Conservation (phyloP, 768 basidiomycete species). For the Leccinum rimulosum region DNA sequence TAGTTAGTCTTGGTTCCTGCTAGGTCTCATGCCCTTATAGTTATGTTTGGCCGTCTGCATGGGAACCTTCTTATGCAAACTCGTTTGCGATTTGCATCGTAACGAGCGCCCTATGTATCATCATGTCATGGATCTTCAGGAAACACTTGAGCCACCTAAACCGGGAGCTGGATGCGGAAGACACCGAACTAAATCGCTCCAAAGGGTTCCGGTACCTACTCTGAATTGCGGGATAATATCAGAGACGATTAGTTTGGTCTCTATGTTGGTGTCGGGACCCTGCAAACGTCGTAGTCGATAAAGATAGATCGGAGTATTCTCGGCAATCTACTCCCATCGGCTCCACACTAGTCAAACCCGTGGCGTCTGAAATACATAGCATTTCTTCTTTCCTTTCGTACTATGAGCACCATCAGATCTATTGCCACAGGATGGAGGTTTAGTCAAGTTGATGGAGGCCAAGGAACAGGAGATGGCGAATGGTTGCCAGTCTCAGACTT, state of each 20-base stretch:
- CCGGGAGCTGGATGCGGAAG: constrained; percentile 36
- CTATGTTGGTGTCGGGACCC: neutral
- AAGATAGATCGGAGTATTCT: constrained; percentile 9
- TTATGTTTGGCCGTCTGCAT: constrained; percentile 64
- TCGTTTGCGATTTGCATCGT: constrained; percentile 76
- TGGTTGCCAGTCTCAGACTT: constrained; percentile 64
- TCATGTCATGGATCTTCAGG: constrained; percentile 51
- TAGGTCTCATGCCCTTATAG: constrained; percentile 29
- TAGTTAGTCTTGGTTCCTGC: constrained; percentile 11
- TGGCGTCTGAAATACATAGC: neutral
- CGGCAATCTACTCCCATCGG: neutral
- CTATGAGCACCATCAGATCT: constrained; percentile 24
- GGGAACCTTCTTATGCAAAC: constrained; percentile 68
- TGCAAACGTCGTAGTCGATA: neutral
- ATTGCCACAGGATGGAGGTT: constrained; percentile 59
- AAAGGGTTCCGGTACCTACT: constrained; percentile 49
- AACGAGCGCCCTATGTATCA: constrained; percentile 47
- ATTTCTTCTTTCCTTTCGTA: neutral
- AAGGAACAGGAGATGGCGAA: constrained; percentile 58
- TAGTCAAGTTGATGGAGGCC: constrained; percentile 61
- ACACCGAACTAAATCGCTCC: constrained; percentile 32
- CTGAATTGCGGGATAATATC: constrained; percentile 20
- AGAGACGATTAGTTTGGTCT: neutral
- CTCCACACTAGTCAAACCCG: neutral
- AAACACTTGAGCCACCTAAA: constrained; percentile 44